Evolutionary conservation across 805 yeast species (phyloP), one percentile per base, ranked within the genome.

Genomic region (Schizosaccharomyces lindneri): DNA sequence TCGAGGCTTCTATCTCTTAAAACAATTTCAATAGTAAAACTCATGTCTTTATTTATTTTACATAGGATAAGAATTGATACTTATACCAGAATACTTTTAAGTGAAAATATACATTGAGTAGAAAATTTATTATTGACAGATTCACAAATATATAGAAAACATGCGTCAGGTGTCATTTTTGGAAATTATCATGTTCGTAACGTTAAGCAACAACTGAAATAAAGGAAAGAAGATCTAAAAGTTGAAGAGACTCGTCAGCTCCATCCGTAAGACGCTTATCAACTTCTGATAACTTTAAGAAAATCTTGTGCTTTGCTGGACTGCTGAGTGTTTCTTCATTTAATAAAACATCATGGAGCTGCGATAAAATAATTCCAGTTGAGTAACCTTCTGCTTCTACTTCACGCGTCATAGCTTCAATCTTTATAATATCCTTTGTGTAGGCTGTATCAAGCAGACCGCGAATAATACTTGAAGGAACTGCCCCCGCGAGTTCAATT

Each of bases 181-280:
- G 9, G 15, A 7, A 36, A 36, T 36, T 36, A 36, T 13, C 2
- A 11, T 36, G 9, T 36, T 9, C 41, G 41, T 13, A 36, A 36
- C 27, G n/a, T 24, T 46, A 46, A 24, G 27, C 13, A 21, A 51
- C 31, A 51, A 21, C 36, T 24, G 57, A 51, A 24, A 51, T 51
- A 51, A 29, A 21, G n/a, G 36, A 21, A 7, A 51, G 57, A 11
- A 87, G 74, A 66, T 85, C 84, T 65, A 90, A 75, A 27, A 93
- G 68, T 67, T 86, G 95, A 36, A 90, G 73, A 63, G 85, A 87
- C 70, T 90, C 98, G 67, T 88, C 94, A 3, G 95, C 80, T 17
- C 98, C 98, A 68, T 82, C 87, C 62, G 82, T 78, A 62, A 90
- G 74, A 61, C 82, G 78, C 60, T 80, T 78, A 70, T 90, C 97